Conservation (phyloP, 768 basidiomycete species). For the Boletellus sp. region DNA sequence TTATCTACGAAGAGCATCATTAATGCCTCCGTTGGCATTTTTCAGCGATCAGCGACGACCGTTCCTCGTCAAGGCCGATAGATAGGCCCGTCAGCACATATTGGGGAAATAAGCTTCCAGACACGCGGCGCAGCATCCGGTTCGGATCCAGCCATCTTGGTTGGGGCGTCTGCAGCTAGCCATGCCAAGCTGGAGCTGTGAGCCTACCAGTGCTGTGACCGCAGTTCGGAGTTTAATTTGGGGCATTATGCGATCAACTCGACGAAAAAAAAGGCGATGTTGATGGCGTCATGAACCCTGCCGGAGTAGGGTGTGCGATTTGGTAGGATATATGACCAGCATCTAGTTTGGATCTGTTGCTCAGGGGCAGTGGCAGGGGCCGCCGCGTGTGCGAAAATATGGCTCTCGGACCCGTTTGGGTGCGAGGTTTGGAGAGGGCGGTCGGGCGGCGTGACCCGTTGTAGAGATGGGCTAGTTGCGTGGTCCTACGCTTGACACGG, state of each 20-base stretch:
- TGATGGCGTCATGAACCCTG: background rate
- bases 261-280: background rate
- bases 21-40: too few species aligned
- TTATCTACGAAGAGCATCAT: too few species aligned
- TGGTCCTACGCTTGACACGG: background rate
- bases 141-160: background rate
- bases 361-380: background rate
- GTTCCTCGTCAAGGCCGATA: background rate
- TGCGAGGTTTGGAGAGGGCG: too few species aligned
- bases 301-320: too few species aligned
- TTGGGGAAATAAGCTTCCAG: conserved; percentile 3
- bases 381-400: background rate
- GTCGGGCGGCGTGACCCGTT: background rate
- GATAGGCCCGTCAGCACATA: background rate
- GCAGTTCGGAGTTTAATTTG: background rate
- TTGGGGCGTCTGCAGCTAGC: background rate
- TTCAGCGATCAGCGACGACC: too few species aligned
- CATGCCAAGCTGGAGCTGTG: background rate
- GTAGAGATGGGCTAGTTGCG: background rate
- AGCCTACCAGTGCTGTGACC: background rate
- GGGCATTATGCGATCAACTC: background rate
- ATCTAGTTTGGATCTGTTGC: background rate
- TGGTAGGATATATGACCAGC: too few species aligned
- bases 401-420: background rate
- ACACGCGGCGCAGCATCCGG: background rate